These are phyloP conservation scores for Nakaseomyces delphensis DNA, from an alignment of 1,139 yeast species.

Conservation along the genomic window DNA sequence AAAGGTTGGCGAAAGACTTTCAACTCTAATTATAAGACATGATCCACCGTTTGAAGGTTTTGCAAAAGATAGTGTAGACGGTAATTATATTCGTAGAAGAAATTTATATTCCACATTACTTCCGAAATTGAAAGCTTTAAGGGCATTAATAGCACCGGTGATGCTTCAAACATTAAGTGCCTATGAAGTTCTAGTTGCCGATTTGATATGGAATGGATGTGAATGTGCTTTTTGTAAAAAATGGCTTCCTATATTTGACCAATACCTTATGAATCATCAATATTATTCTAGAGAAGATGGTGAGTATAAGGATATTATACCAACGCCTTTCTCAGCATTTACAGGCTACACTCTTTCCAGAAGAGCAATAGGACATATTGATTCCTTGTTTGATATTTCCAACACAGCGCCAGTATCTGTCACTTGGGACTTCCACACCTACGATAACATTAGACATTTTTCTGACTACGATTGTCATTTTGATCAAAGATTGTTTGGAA, in stretches of 20 bases:
- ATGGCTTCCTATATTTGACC: conserved; percentile 45
- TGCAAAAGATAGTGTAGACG: conserved; percentile 56
- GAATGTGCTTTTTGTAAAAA: conserved; percentile 47
- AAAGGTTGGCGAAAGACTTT: conserved; percentile 27
- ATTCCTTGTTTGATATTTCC: conserved; percentile 27
- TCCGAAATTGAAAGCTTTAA: conserved; percentile 38
- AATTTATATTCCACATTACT: conserved; percentile 41
- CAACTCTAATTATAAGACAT: conserved; percentile 42
- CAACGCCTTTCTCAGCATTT: conserved; percentile 47
- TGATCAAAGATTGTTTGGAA: conserved; percentile 29
- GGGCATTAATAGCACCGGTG: conserved; percentile 47
- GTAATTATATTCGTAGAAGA: conserved; percentile 55
- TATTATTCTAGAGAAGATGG: conserved; percentile 41
- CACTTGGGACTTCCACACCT: conserved; percentile 40
- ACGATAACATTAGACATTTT: conserved; percentile 32
- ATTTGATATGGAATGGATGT: conserved; percentile 70
- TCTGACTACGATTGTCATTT: conserved; percentile 32
- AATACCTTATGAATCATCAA: conserved; percentile 52
- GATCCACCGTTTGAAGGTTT: conserved; percentile 43
- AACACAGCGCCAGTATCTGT: conserved; percentile 29
- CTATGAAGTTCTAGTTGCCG: conserved; percentile 62
- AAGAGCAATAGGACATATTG: conserved; percentile 29
- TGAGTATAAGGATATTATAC: conserved; percentile 49
- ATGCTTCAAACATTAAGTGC: conserved; percentile 51
- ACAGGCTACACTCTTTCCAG: conserved; percentile 39